Conservation (phyloP, 2,329 filamentous ascomycete genomes). For the Botrytis elliptica region DNA sequence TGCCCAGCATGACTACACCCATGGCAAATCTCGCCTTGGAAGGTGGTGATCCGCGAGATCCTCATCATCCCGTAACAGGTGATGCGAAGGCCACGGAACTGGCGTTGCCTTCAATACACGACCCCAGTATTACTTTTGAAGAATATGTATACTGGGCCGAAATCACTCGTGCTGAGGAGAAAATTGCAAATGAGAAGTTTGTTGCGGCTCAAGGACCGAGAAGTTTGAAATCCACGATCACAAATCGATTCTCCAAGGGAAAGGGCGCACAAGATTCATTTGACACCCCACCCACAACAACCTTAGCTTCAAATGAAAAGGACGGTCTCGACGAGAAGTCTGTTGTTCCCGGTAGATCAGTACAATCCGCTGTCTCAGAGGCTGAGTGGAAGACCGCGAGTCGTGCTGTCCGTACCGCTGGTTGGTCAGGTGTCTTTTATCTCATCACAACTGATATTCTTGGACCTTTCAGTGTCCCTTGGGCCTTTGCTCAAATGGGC, state of each 20-base stretch:
- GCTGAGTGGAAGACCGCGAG: constrained; percentile 31
- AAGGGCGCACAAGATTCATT: neutral
- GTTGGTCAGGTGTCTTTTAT: constrained; percentile 31
- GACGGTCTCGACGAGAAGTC: constrained; percentile 6
- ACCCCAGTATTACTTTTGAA: constrained; percentile 39
- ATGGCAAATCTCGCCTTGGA: constrained; percentile 31
- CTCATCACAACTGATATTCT: constrained; percentile 34
- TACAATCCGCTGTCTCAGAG: constrained; percentile 20
- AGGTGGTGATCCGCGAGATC: constrained; percentile 32
- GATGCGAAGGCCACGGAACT: constrained; percentile 26
- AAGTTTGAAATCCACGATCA: constrained; percentile 11
- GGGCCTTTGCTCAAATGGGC: constrained; percentile 28
- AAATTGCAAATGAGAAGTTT: constrained; percentile 23
- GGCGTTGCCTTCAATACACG: constrained; percentile 29
- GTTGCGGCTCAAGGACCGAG: constrained; percentile 2
- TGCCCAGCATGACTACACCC: constrained; percentile 24
- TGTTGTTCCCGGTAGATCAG: neutral
- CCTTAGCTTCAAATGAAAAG: constrained; percentile 2
- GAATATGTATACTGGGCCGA: constrained; percentile 41
- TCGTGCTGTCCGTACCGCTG: constrained; percentile 30
- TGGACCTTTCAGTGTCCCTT: constrained; percentile 31
- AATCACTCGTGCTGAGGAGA: constrained; percentile 38
- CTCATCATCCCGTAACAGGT: constrained; percentile 22
- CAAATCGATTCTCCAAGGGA: constrained; percentile 4
- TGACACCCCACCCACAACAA: constrained; percentile 1